Base-by-base conservation (phyloP, 1,139 yeast genomes). In the Yamadazyma siamensis region DNA sequence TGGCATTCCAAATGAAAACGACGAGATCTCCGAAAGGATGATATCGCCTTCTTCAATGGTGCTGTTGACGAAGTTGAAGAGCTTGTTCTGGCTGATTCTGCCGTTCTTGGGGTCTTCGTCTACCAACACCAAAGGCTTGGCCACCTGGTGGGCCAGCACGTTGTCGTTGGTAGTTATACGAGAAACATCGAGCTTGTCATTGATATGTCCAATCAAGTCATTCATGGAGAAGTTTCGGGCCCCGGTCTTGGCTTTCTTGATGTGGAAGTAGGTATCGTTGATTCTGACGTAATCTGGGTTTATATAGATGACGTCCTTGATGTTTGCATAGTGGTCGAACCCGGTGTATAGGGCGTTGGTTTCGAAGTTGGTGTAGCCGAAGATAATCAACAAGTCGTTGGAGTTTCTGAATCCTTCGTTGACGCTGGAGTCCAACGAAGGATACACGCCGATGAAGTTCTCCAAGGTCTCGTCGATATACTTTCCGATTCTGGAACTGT, bases 11-110 rank as follows among this genome's bases (percentile, higher is more conserved):
- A 85, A 85, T 52, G 80, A 74, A 53, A 83, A 75, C 2, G 95
- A 77, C 36, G 95, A 87, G 5, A 91, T 82, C 46, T 88, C 96
- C 27, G 77, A 69, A 25, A 87, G 67, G 10, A 87, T 51, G 15
- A 80, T 65, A 51, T 86, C 95, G 44, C 76, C 69, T 18, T 79
- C 76, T 45, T 65, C 60, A 25, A 85, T 49, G 40, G 62, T 61
- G 5, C 28, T 23, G 37, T 56, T 55, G 41, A 57, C 50, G 33
- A 56, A 59, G 32, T 61, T 64, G 31, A 52, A 47, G 34, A 65
- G 43, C 33, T 49, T 36, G 22, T 50, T 43, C 49, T 56, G 58
- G 13, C 53, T 56, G 22, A 64, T 48, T 32, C 40, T 36, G 6
- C 15, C 23, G 12, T 25, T 31, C 7, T 54, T 56, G 25, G 50